Evolutionary conservation across 2,329 filamentous ascomycete genomes (phyloP), one percentile per base, ranked within the genome.

Genomic region (Penicillium glabrum): DNA sequence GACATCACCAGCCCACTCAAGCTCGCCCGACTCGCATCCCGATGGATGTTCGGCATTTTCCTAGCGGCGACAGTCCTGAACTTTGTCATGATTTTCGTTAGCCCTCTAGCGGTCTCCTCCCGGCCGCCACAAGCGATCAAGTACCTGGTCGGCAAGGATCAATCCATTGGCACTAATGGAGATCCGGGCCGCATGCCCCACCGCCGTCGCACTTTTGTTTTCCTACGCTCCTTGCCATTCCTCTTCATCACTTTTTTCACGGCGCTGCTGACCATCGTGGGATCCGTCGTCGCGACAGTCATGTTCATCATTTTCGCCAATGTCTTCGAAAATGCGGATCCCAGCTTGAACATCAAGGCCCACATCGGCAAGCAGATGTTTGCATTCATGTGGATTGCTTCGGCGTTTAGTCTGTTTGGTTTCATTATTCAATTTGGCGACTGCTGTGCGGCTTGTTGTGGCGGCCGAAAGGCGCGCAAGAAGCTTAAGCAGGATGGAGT

Each of bases 1-100:
- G 78, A 92, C 59, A 85, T 96, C 66, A 83, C 85, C 70, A 82
- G 87, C 59, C 88, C 93, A 63, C 85, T 97, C 49, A 80, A 82
- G 57, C 83, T 96, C 57, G 87, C 96, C 64, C 83, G 83, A 54
- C 81, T 88, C 57, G 89, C 87, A 46, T 93, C 89, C 9, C 84
- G 90, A 69, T 85, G 89, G 82, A 96, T 97, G 92, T 96, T 96
- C 69, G 89, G 84, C 60, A 88, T 93, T 75, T 96, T 96, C 82
- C 77, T 97, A 48, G 81, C 86, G 8, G 88, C 86, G 49, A 81
- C 86, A 44, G 80, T 88, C 65, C 79, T 96, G 68, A 86, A 85
- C 70, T 88, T 90, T 68, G 69, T 93, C 64, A 84, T 92, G 64
- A 85, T 95, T 59, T 83, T 93, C 69, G 64, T 88, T 54, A 76